Evolutionary conservation across 2,329 filamentous ascomycete species (phyloP).

Genomic region (Colletotrichum tofieldiae): DNA sequence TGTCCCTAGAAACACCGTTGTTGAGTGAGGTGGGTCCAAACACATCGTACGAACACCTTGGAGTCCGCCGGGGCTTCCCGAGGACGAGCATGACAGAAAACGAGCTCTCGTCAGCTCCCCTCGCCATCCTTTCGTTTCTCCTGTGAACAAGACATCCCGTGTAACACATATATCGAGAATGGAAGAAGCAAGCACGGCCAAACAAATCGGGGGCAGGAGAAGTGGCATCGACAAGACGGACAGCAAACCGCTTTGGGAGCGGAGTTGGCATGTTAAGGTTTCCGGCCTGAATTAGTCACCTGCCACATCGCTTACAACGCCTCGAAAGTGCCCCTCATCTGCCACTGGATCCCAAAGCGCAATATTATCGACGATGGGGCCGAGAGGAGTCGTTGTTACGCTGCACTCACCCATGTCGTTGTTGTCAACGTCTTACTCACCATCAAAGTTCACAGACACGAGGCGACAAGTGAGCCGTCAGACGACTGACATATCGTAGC

Average conservation of each 20-base stretch:
- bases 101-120: not conserved
- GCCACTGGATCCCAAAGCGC: not conserved
- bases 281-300: not conserved
- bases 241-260: not conserved
- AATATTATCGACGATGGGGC: conserved; percentile 17
- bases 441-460: not conserved
- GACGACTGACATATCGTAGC: not conserved
- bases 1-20: conserved; percentile 16
- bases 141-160: not conserved
- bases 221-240: not conserved
- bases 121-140: too few relatives aligned
- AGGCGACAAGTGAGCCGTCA: not conserved
- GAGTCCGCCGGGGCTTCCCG: conserved; percentile 1
- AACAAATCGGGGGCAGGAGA: not conserved
- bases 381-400: not conserved
- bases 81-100: not conserved
- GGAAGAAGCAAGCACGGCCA: not conserved
- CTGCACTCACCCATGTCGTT: conserved; percentile 11
- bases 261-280: not conserved
- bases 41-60: conserved; percentile 18
- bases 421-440: not conserved
- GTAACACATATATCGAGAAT: not conserved
- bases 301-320: conserved; percentile 4
- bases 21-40: not conserved
- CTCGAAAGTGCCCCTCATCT: not conserved